Evolutionary conservation across 83 land plant species (phyloP).

Genomic region (Thuja plicata): DNA sequence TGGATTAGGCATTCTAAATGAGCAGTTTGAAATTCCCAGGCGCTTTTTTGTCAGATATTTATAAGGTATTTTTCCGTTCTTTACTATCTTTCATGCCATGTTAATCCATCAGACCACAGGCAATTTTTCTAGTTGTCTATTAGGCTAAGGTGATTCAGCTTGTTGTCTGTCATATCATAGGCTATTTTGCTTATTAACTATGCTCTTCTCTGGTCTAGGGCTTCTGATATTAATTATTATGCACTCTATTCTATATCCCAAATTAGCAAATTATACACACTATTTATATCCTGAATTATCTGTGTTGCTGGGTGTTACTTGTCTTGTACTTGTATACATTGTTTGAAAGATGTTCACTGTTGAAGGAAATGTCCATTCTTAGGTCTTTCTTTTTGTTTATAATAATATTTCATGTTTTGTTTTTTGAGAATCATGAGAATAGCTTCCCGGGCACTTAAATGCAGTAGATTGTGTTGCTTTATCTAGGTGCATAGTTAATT

Average conservation of each 20-base stretch:
- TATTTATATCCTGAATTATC: not conserved
- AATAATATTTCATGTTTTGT: not conserved
- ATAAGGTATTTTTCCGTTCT: not conserved
- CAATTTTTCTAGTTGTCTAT: not conserved
- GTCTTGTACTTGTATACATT: slow-evolving; percentile 2
- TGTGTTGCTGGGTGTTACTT: not conserved
- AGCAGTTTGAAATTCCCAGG: not conserved
- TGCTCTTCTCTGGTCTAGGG: not conserved
- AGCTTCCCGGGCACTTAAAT: not conserved
- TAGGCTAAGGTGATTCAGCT: not conserved
- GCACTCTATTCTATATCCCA: not conserved
- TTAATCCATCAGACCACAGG: not conserved
- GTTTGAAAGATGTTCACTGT: not conserved
- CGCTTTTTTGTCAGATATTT: not conserved
- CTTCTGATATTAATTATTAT: not conserved
- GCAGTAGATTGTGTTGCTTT: not conserved
- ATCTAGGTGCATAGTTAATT: not conserved
- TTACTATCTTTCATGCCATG: not conserved
- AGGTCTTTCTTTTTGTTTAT: not conserved
- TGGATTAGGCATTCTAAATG: not conserved
- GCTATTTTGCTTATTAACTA: not conserved
- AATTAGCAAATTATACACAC: not conserved
- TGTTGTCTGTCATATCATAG: not conserved
- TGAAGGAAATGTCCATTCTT: not conserved
- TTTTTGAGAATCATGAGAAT: not conserved